Conservation (phyloP, 192 early-diverging fungal genomes). For the Endogone sp. region DNA sequence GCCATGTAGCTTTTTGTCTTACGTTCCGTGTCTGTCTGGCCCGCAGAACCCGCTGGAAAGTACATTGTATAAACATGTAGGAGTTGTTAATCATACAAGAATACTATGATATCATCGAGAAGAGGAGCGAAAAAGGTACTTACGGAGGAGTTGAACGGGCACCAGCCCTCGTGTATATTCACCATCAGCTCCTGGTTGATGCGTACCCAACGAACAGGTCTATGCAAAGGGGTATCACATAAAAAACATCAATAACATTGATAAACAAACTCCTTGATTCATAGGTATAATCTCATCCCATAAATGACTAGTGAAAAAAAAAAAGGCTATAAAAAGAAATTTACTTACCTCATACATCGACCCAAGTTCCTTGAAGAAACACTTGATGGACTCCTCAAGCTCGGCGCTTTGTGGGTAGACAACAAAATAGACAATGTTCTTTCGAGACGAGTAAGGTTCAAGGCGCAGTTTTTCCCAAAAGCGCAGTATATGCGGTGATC, state of each 20-base stretch:
- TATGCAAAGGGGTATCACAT: too few species aligned
- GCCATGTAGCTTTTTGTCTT: slow-evolving; percentile 42
- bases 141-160: slow-evolving; percentile 37
- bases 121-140: too few species aligned
- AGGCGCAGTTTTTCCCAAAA: slow-evolving; percentile 57
- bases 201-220: slow-evolving; percentile 38
- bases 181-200: slow-evolving; percentile 35
- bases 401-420: slow-evolving; percentile 40
- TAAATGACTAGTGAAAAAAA: too few species aligned
- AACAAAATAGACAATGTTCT: slow-evolving; percentile 49
- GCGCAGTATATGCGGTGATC: slow-evolving; percentile 40
- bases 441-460: slow-evolving; percentile 46
- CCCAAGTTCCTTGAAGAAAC: slow-evolving; percentile 42
- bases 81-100: neutral
- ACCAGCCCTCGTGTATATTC: slow-evolving; percentile 38
- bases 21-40: slow-evolving; percentile 31
- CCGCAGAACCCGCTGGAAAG: slow-evolving; percentile 18
- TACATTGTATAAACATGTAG: neutral
- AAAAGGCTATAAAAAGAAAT: too few species aligned
- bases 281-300: too few species aligned
- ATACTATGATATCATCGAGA: too few species aligned
- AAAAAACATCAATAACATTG: too few species aligned
- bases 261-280: too few species aligned
- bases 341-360: slow-evolving; percentile 33
- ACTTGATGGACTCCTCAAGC: slow-evolving; percentile 25